Percentiles rank a stretch among this genome's conserved stretches.
phyloP scores from a whole-genome alignment of 495 filamentous ascomycete species.

The Daldinia caldariorum region DNA sequence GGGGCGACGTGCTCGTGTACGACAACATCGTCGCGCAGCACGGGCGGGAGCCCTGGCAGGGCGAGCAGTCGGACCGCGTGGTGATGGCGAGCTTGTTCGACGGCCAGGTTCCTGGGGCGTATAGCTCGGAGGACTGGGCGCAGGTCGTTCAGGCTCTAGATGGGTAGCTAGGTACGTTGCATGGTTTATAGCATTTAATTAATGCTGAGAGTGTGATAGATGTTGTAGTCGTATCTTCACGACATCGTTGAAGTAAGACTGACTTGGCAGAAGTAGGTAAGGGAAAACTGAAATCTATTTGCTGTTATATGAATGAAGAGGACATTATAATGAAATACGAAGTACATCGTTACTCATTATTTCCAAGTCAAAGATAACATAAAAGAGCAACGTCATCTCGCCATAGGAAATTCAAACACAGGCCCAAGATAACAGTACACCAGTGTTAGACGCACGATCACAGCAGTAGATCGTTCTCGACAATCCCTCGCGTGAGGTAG shows the following conservation, averaged over 20 bases:
- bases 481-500: background rate
- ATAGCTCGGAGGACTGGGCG: constrained; percentile 57
- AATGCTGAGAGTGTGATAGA: background rate
- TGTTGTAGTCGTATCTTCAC: too few species aligned
- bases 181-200: background rate
- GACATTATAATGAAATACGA: too few species aligned
- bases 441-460: background rate
- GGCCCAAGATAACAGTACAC: background rate
- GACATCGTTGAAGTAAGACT: too few species aligned
- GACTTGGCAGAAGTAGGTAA: too few species aligned
- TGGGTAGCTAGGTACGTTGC: background rate
- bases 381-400: background rate
- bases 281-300: too few species aligned
- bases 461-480: background rate
- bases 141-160: constrained; percentile 56
- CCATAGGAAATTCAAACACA: background rate
- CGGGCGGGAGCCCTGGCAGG: constrained; percentile 59
- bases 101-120: constrained; percentile 55
- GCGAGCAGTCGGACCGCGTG: constrained; percentile 56
- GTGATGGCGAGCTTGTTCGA: constrained; percentile 58
- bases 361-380: background rate
- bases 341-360: too few species aligned
- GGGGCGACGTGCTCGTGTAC: constrained; percentile 54
- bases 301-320: too few species aligned
- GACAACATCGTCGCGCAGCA: constrained; percentile 62